Evolutionary conservation across 1,139 yeast genomes (phyloP).

Genomic region (Blastobotrys ciferrii): DNA sequence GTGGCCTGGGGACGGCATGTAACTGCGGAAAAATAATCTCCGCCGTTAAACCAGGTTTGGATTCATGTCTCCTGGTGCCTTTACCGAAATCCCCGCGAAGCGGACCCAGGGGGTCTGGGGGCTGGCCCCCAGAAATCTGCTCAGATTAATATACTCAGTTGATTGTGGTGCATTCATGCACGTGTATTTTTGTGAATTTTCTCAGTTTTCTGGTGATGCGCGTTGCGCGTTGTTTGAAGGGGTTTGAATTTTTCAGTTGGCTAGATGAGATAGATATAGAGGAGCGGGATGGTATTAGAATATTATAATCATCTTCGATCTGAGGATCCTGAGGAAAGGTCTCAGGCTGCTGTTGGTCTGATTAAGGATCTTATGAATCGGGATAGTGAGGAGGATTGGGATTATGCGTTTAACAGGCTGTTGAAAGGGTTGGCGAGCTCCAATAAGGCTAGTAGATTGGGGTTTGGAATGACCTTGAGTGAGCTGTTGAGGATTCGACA

Average conservation of each 20-base stretch:
- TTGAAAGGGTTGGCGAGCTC: slow-evolving; percentile 79
- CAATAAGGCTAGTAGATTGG: slow-evolving; percentile 80
- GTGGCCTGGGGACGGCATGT: too few species aligned
- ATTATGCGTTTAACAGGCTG: slow-evolving; percentile 74
- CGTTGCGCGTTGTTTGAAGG: neutral
- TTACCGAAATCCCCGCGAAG: too few species aligned
- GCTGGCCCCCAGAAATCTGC: too few species aligned
- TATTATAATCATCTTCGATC: slow-evolving; percentile 77
- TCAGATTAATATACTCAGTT: too few species aligned
- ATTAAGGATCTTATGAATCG: slow-evolving; percentile 52
- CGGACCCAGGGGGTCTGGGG: too few species aligned
- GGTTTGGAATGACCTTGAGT: slow-evolving; percentile 84
- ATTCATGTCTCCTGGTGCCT: too few species aligned
- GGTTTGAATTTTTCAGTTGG: slow-evolving; percentile 5
- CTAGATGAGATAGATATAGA: neutral
- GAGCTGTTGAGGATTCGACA: slow-evolving; percentile 59
- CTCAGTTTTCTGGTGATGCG: neutral
- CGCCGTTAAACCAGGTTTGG: too few species aligned
- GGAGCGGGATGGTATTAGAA: slow-evolving; percentile 41
- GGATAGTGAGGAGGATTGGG: slow-evolving; percentile 62
- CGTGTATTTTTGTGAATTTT: too few species aligned
- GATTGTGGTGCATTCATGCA: too few species aligned
- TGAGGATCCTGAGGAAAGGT: slow-evolving; percentile 69
- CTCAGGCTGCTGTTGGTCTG: slow-evolving; percentile 67
- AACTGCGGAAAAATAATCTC: too few species aligned